These are phyloP conservation scores for Pilaira anomala DNA, from an alignment of 192 early-diverging fungal species.

Conservation along the genomic window DNA sequence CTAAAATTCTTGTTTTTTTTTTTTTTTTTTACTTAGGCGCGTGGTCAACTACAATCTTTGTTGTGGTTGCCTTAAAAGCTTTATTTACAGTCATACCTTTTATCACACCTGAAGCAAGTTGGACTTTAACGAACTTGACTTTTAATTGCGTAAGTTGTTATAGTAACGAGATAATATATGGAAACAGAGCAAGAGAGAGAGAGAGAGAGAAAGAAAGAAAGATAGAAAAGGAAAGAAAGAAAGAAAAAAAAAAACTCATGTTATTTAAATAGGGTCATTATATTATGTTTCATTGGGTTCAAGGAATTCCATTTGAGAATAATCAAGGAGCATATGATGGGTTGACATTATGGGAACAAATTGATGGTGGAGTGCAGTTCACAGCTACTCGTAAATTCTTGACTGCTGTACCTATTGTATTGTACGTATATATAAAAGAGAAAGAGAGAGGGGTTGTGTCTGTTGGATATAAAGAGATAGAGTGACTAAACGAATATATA, in stretches of 20 bases:
- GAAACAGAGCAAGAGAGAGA: too few relatives aligned
- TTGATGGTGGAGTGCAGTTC: constrained; percentile 95
- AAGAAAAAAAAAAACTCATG: neutral
- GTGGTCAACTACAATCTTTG: constrained; percentile 84
- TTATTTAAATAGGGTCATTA: constrained; percentile 68
- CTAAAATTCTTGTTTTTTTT: neutral
- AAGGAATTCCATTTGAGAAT: constrained; percentile 92
- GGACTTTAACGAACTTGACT: constrained; percentile 92
- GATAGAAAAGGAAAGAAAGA: too few relatives aligned
- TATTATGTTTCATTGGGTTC: constrained; percentile 97
- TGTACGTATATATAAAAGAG: constrained; percentile 63
- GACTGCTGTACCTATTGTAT: constrained; percentile 86
- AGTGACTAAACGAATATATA: neutral
- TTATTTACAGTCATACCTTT: constrained; percentile 85
- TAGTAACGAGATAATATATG: neutral
- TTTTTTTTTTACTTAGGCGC: constrained; percentile 60
- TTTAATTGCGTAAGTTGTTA: constrained; percentile 75
- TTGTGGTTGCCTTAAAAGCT: constrained; percentile 77
- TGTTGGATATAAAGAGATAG: neutral
- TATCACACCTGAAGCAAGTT: constrained; percentile 86
- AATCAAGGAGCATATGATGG: constrained; percentile 92
- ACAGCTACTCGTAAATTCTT: constrained; percentile 98
- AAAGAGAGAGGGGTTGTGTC: neutral
- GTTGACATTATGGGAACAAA: constrained; percentile 98
- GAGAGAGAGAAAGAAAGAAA: too few relatives aligned